These are phyloP conservation scores for Sphaceloma murrayae DNA, from an alignment of 2,329 filamentous ascomycete species.

Conservation along the genomic window DNA sequence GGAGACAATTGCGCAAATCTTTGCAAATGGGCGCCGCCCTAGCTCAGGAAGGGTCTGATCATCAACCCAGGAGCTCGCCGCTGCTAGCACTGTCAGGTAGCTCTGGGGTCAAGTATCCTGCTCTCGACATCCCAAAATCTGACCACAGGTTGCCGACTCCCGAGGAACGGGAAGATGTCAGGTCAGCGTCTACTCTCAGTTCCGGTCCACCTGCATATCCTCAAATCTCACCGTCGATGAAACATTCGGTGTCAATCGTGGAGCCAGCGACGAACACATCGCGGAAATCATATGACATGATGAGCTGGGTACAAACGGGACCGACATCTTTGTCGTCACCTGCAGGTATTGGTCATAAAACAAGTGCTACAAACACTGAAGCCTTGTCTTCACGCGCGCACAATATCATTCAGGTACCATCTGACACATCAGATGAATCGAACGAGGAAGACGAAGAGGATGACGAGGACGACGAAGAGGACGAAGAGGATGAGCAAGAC, in stretches of 20 bases:
- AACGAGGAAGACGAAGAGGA: constrained; percentile 9
- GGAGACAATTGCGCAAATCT: constrained; percentile 31
- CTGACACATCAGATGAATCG: not conserved
- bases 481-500: constrained; percentile 16
- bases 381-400: not conserved
- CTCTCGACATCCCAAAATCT: not conserved
- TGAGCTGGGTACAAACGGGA: constrained; percentile 24
- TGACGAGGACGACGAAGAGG: constrained; percentile 22
- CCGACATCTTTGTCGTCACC: not conserved
- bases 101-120: constrained; percentile 7
- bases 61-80: constrained; percentile 3
- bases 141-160: constrained; percentile 20
- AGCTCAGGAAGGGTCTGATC: constrained; percentile 19
- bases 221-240: constrained; percentile 10
- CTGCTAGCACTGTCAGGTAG: constrained; percentile 1
- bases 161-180: constrained; percentile 14
- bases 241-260: not conserved
- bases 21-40: constrained; percentile 33
- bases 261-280: constrained; percentile 3
- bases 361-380: not conserved
- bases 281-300: constrained; percentile 20
- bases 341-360: constrained; percentile 4
- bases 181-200: constrained; percentile 6
- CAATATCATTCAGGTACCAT: constrained; percentile 18
- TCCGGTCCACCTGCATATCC: constrained; percentile 13